A percentile compares a stretch with the other conserved stretches of the same genome.
Evolutionary conservation across 305 asterid genomes (phyloP).

Genomic region (Ilex paraguariensis): DNA sequence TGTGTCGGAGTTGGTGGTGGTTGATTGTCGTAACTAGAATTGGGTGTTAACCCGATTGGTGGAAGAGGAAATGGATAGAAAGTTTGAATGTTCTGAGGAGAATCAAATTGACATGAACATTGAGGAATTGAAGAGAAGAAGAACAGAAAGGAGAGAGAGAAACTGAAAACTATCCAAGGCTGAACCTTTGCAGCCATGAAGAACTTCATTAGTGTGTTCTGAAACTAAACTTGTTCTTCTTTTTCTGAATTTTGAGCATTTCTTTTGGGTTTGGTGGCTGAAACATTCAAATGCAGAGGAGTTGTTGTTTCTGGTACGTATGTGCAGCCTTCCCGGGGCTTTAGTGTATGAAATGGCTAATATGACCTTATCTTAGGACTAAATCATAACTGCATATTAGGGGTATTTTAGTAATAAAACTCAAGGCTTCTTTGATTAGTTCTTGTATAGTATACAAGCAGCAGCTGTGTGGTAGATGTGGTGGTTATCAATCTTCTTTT

Average conservation of each 20-base stretch:
- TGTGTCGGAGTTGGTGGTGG: slow-evolving; percentile 14
- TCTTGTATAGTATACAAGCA: slow-evolving; percentile 2
- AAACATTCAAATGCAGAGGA: slow-evolving; percentile 57
- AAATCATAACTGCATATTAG: not conserved
- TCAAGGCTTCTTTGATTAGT: not conserved
- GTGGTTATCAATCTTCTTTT: no score
- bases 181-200: slow-evolving; percentile 42
- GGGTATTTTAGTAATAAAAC: not conserved
- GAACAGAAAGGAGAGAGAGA: slow-evolving; percentile 23
- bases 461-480: not conserved
- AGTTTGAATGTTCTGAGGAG: slow-evolving; percentile 62
- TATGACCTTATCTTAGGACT: slow-evolving; percentile 15
- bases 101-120: slow-evolving; percentile 28
- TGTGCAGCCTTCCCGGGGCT: slow-evolving; percentile 11
- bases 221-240: not conserved
- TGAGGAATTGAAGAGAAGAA: slow-evolving; percentile 27
- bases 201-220: slow-evolving; percentile 12
- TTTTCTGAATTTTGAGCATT: slow-evolving; percentile 33
- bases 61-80: slow-evolving; percentile 48
- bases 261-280: slow-evolving; percentile 42
- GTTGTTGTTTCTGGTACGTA: slow-evolving; percentile 35
- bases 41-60: slow-evolving; percentile 6
- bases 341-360: slow-evolving; percentile 15
- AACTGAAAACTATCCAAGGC: slow-evolving; percentile 13
- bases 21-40: slow-evolving; percentile 9